Base-by-base conservation (phyloP, 192 early-diverging fungal species). In the Coemansia sp. region DNA sequence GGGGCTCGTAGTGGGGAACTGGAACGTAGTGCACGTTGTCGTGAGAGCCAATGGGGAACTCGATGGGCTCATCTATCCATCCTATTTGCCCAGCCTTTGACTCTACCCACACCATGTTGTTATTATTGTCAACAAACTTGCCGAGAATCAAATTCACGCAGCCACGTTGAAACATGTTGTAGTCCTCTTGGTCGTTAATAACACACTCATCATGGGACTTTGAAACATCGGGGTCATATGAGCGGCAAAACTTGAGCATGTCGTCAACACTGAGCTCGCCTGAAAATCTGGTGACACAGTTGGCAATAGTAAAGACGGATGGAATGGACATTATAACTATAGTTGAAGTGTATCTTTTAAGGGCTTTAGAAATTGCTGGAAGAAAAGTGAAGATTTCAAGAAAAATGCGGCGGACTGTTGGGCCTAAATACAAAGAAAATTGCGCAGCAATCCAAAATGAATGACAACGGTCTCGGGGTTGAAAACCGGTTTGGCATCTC, bases 51-150 rank as follows among this genome's bases (percentile, higher is more conserved):
- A 51, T 51, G 10, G 49, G 49, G 19, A 51, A 51, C 49, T 51
- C 49, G 14, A 51, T 20, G 22, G 49, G 49, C 1, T 19, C 19
- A 1, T 51, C 49, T 9, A 51, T 4, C 19, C 2, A 10, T 10
- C 20, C 20, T 9, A 51, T 20, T 4, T 51, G 21, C 21, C 19
- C 49, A 19, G 49, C 5, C 22, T 51, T 51, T 20, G 21, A 20
- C 19, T 51, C 49, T 5, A 51, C 5, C 49, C 49, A 51, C 8
- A 51, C 49, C 3, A 20, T 51, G 49, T 51, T 51, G 49, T 51
- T 51, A 20, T 51, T 51, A 0, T 51, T 51, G 49, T 51, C 49
- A 20, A 51, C 8, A 51, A 51, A 51, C 49, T 51, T 51, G 49
- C 19, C 21, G 10, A 21, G 22, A 2, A 51, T 10, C 2, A 20